Conservation (phyloP, 169 alveolate species). For the Plasmodium yoelii region DNA sequence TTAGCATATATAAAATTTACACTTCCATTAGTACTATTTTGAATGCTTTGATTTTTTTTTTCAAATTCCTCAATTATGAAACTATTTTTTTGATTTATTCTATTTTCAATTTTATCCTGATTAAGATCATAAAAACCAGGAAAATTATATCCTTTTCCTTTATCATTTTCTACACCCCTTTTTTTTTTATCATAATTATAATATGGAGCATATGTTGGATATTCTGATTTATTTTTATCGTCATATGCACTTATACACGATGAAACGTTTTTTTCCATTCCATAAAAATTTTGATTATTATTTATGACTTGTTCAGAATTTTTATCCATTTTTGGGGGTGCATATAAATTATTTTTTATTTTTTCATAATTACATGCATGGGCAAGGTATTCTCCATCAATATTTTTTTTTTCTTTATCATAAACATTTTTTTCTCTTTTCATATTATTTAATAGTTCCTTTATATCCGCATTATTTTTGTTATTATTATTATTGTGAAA, state of each 20-base stretch:
- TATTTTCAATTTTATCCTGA: neutral
- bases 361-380: slow-evolving; percentile 28
- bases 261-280: neutral
- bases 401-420: slow-evolving; percentile 43
- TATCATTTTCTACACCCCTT: neutral
- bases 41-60: neutral
- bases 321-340: slow-evolving; percentile 2
- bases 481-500: neutral
- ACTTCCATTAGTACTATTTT: neutral
- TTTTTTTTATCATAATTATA: neutral
- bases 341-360: slow-evolving; percentile 14
- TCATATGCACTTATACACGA: neutral
- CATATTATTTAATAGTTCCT: slow-evolving; percentile 38
- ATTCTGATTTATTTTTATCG: neutral
- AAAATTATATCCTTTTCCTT: too few species aligned
- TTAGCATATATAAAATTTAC: neutral
- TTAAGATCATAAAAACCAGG: neutral
- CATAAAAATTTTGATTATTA: neutral
- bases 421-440: slow-evolving; percentile 39
- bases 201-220: neutral
- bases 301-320: neutral
- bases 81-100: neutral
- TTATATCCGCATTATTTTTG: slow-evolving; percentile 5
- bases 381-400: slow-evolving; percentile 12
- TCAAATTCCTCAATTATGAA: neutral